Conservation (phyloP, 805 yeast genomes). For the Yamadazyma paraphyllophila region DNA sequence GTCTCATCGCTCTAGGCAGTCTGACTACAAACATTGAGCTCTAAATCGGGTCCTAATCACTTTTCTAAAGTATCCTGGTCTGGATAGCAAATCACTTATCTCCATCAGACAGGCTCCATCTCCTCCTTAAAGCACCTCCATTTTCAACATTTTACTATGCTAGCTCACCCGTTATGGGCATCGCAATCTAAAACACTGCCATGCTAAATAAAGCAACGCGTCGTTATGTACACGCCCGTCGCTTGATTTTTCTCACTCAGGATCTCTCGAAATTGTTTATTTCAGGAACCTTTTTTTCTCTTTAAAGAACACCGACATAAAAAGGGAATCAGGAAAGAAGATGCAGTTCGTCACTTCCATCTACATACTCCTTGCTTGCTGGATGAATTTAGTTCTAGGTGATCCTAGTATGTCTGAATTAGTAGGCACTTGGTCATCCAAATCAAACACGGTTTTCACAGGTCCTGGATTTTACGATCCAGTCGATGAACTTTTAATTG, state of each 20-base stretch:
- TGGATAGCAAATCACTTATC: too few species aligned
- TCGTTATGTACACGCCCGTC: conserved; percentile 3
- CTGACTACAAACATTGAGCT: too few species aligned
- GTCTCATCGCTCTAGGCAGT: too few species aligned
- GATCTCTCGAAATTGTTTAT: conserved; percentile 6
- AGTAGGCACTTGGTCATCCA: conserved; percentile 94
- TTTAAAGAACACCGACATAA: not conserved
- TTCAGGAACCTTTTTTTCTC: conserved; percentile 1
- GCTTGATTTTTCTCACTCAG: not conserved
- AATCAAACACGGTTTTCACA: conserved; percentile 90
- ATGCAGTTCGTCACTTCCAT: not conserved
- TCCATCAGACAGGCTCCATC: too few species aligned
- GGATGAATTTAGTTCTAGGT: conserved; percentile 7
- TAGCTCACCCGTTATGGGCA: not conserved
- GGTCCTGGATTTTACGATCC: conserved; percentile 98
- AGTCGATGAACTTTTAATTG: conserved; percentile 87
- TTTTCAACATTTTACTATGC: too few species aligned
- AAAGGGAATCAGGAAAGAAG: too few species aligned
- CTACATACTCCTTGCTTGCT: not conserved
- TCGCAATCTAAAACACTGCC: conserved; percentile 5
- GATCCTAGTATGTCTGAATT: conserved; percentile 45
- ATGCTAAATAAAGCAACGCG: conserved; percentile 6
- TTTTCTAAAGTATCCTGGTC: too few species aligned
- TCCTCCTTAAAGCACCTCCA: too few species aligned
- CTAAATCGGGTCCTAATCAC: too few species aligned